phyloP scores from a whole-genome alignment of 2,329 filamentous ascomycete genomes.

The Apiospora marii region DNA sequence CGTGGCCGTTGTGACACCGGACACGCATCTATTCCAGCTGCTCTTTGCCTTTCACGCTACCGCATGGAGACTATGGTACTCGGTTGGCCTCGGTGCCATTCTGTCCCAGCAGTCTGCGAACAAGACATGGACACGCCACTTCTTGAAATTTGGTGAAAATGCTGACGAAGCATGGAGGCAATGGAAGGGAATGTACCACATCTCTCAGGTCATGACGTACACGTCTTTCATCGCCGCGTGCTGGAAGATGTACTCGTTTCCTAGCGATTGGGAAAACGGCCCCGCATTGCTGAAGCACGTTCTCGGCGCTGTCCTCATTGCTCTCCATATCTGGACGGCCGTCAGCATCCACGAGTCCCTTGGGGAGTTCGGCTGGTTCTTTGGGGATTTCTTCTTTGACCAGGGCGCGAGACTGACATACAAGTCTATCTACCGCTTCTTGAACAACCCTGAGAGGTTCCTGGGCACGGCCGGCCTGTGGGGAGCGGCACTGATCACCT shows the following conservation, averaged over 20 bases:
- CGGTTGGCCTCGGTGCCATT: constrained; percentile 84
- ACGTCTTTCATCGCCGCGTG: constrained; percentile 87
- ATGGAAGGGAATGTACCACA: constrained; percentile 95
- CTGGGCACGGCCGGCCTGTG: constrained; percentile 94
- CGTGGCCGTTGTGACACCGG: constrained; percentile 78
- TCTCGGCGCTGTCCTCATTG: constrained; percentile 79
- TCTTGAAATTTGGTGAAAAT: constrained; percentile 94
- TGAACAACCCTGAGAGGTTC: constrained; percentile 96
- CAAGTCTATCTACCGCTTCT: constrained; percentile 94
- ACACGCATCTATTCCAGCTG: constrained; percentile 76
- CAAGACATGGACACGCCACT: constrained; percentile 97
- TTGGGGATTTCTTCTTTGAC: constrained; percentile 98
- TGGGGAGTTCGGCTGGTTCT: constrained; percentile 99
- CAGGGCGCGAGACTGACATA: constrained; percentile 89
- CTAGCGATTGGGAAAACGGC: constrained; percentile 86
- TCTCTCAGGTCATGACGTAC: constrained; percentile 91
- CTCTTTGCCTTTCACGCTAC: constrained; percentile 84
- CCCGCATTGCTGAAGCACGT: constrained; percentile 87
- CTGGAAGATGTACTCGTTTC: constrained; percentile 96
- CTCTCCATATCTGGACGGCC: constrained; percentile 91
- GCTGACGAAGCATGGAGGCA: constrained; percentile 94
- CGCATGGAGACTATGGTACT: constrained; percentile 90
- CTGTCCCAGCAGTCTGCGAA: constrained; percentile 85
- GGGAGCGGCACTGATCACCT: constrained; percentile 93
- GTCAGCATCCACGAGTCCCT: constrained; percentile 94